Evolutionary conservation across 176 grass and related monocot species (phyloP), one percentile per base, ranked within the genome.

Genomic region (Phragmites australis): DNA sequence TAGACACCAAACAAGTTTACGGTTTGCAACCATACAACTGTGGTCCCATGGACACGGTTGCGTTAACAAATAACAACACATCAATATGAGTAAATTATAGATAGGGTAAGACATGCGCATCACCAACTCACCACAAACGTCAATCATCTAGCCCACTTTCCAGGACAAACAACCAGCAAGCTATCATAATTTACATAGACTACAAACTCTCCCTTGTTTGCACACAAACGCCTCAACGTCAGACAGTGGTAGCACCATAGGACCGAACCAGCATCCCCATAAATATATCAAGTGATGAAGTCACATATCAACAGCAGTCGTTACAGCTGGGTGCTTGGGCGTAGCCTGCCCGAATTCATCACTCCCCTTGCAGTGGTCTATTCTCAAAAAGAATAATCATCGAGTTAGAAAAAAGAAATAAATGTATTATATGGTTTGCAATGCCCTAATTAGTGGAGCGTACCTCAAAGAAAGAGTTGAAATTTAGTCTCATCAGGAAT

Each of bases 381-480:
- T 57, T 31, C 62, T 19, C 29, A 1, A 10, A 32, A 55, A 26
- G 26, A 68, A 68, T 18, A 26, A 37, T 6, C 74, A 55, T 52
- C 29, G 5, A 81, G 52, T 30, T 72, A 68, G 37, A 16, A 48
- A 18, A 34, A 27, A 6, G 9, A 6, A 57, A 48, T 74, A 58
- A 76, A 15, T 34, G 13, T 83, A 55, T 15, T 13, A 32, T 27
- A 52, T 58, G 19, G 6, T 29, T 52, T 10, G 67, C 27, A 12
- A 22, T 19, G 52, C 22, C 39, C 52, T 22, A 47, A 30, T 31
- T n/a, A 15, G 27, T 4, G 3, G 58, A 49, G 47, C 14, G 44
- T 12, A 95, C 96, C 96, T 99, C 96, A 17, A 99, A 99, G 82
- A 93, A 99, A 63, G 83, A 87, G 60, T 99, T 99, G n/a, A 76